These are phyloP conservation scores for Cladobotryum protrusum DNA, from an alignment of 2,329 filamentous ascomycete species.

Conservation along the genomic window DNA sequence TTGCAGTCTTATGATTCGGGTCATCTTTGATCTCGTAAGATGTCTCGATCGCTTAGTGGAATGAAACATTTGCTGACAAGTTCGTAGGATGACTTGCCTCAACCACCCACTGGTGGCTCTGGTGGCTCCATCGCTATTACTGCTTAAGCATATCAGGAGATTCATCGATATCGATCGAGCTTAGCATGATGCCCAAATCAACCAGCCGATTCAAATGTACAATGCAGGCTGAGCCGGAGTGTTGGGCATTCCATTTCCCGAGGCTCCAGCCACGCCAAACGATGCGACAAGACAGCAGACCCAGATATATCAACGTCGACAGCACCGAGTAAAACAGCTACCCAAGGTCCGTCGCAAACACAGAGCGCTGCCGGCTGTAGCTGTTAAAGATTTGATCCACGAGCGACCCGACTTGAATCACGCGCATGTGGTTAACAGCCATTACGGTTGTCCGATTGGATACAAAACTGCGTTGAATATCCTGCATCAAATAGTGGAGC, in stretches of 20 bases:
- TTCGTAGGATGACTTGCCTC: slow-evolving; percentile 38
- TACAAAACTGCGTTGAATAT: no score
- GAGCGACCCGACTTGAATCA: no score
- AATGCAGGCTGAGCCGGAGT: neutral
- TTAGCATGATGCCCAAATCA: neutral
- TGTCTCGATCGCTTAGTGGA: neutral
- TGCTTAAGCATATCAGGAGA: slow-evolving; percentile 26
- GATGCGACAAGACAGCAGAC: no score
- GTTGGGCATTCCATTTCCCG: neutral
- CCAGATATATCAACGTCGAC: no score
- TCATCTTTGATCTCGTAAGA: slow-evolving; percentile 81
- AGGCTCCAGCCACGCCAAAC: neutral
- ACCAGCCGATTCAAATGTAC: neutral
- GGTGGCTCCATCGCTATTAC: slow-evolving; percentile 34
- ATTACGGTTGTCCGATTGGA: no score
- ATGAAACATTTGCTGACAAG: slow-evolving; percentile 5
- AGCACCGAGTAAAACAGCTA: no score
- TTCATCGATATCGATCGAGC: neutral
- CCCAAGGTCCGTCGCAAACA: no score
- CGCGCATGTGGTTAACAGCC: no score
- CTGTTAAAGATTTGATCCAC: no score
- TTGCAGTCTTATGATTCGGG: slow-evolving; percentile 92
- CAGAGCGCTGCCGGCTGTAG: no score
- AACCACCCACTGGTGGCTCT: slow-evolving; percentile 27
- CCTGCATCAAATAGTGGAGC: no score